Evolutionary conservation across 352 stramenopile species (phyloP).

Genomic region (Globisporangium yorkense): DNA sequence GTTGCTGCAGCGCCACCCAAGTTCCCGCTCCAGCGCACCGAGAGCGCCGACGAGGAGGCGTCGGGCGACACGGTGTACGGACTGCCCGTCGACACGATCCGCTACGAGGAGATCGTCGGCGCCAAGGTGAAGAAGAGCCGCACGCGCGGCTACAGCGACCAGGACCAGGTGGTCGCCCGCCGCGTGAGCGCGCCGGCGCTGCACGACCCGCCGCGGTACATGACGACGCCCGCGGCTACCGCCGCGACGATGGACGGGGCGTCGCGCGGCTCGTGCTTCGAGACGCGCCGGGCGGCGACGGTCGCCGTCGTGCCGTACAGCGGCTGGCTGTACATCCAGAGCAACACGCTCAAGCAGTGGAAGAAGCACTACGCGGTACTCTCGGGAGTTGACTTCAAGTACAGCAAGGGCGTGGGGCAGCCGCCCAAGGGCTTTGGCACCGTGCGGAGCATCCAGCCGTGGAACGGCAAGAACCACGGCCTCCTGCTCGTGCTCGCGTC

Average conservation of each 20-base stretch:
- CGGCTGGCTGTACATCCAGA: conserved; percentile 66
- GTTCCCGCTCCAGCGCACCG: conserved; percentile 1
- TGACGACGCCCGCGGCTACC: conserved; percentile 9
- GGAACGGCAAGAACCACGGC: conserved; percentile 41
- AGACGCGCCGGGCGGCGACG: conserved; percentile 43
- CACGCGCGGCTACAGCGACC: conserved; percentile 50
- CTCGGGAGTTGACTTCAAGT: conserved; percentile 70
- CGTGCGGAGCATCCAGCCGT: conserved; percentile 33
- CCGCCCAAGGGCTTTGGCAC: conserved; percentile 61
- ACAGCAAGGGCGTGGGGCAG: conserved; percentile 55
- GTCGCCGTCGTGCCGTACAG: conserved; percentile 51
- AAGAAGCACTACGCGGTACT: conserved; percentile 69
- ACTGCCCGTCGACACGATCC: conserved; percentile 38
- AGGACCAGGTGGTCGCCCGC: conserved; percentile 20
- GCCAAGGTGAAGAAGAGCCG: conserved; percentile 19
- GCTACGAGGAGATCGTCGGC: conserved; percentile 42
- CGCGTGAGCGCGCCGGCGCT: conserved; percentile 32
- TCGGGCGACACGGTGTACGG: conserved; percentile 36
- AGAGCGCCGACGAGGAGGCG: conserved; percentile 17
- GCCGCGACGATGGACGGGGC: background rate
- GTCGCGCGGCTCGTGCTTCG: conserved; percentile 51
- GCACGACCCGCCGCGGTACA: conserved; percentile 16
- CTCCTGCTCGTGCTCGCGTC: conserved; percentile 49
- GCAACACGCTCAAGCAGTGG: conserved; percentile 55
- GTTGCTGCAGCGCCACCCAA: conserved; percentile 9